Evolutionary conservation across 805 yeast genomes (phyloP), one percentile per base, ranked within the genome.

Genomic region (Schwanniomyces vanrijiae): DNA sequence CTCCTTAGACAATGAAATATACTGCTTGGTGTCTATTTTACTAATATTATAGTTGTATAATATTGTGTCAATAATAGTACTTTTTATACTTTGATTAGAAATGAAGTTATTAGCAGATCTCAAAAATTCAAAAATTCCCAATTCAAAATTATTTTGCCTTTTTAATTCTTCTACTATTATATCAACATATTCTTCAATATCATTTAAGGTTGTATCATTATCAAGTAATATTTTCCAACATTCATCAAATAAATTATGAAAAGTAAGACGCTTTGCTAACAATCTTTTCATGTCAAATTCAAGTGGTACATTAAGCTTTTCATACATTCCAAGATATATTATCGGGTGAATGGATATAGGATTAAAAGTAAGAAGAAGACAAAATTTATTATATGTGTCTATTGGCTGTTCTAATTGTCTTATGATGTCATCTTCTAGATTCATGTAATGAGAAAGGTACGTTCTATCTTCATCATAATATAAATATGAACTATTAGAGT

Each of bases 131-230:
- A 61, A 57, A 1, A 64, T 38, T 0, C 73, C 71, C 37, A 69
- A 53, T 4, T 43, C 44, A n/a, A 51, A 11, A 42, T 62, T 56
- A 31, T 59, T 52, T 34, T 51, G 51, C 4, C 51, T 49, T 28
- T 44, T 42, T 16, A 68, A 48, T 13, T 54, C 50, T 3, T 46
- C 38, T n/a, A 56, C 49, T 8, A 68, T 54, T 20, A 59, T 46
- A 13, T 66, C 74, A 25, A 69, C 53, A 33, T 64, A 53, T 13
- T 70, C 75, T 46, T 72, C 76, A 19, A 71, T 52, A 43, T 71
- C 77, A 16, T 58, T 58, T 14, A 73, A 55, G 14, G 69, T 58
- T 9, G 60, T 54, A 11, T 61, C 61, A 24, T 55, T 58, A 6
- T 34, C 24, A 2, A 66, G 35, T 29, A 61, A 54, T 10, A 64